These are phyloP conservation scores for Phytophthora pluvialis DNA, from an alignment of 352 stramenopile species.

Conservation along the genomic window DNA sequence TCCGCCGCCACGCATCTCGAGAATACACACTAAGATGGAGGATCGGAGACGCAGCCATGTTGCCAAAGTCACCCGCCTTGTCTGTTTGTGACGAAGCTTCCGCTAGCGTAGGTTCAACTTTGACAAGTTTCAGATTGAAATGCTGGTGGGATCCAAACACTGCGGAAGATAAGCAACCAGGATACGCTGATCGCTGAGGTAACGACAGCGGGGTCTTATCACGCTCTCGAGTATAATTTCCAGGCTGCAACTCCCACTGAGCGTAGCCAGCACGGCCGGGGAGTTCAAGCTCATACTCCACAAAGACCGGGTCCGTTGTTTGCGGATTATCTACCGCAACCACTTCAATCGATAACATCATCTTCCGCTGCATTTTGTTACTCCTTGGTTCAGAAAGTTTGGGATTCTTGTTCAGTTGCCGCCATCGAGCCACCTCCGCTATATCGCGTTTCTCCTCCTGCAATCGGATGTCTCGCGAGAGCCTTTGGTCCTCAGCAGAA, in stretches of 20 bases:
- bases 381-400: conserved; percentile 3
- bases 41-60: conserved; percentile 13
- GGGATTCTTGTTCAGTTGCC: conserved; percentile 21
- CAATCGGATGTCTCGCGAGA: conserved; percentile 52
- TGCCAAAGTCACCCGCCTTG: not conserved
- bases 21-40: conserved; percentile 52
- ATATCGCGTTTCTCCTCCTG: conserved; percentile 50
- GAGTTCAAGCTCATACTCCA: conserved; percentile 38
- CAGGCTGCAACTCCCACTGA: conserved; percentile 31
- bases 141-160: conserved; percentile 29
- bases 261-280: conserved; percentile 2
- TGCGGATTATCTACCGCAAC: conserved; percentile 33
- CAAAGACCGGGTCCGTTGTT: conserved; percentile 31
- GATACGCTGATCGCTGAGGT: conserved; percentile 22
- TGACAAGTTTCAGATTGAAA: conserved; percentile 33
- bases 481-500: conserved; percentile 41
- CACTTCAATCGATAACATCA: conserved; percentile 39
- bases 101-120: conserved; percentile 8
- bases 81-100: not conserved
- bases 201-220: conserved; percentile 32
- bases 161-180: conserved; percentile 9
- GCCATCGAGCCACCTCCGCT: conserved; percentile 37
- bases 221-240: conserved; percentile 2
- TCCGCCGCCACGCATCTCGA: conserved; percentile 53
- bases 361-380: not conserved